phyloP scores from a whole-genome alignment of 75 land plant species.

The Picea glauca region DNA sequence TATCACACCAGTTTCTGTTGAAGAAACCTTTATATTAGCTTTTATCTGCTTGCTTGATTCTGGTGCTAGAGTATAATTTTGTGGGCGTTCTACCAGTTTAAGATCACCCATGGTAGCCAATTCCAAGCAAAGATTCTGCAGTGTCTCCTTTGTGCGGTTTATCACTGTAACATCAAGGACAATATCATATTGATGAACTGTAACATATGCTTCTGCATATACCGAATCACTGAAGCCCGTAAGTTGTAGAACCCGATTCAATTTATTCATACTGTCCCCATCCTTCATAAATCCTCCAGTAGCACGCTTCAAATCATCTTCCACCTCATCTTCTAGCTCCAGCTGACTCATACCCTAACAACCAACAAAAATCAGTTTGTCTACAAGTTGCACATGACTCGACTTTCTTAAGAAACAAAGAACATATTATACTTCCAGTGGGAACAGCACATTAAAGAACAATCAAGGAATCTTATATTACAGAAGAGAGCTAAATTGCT shows the following conservation, averaged over 20 bases:
- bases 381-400: no score
- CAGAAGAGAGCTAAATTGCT: no score
- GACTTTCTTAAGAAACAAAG: not conserved
- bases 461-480: no score
- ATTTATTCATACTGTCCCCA: constrained; percentile 67
- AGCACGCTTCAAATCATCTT: constrained; percentile 91
- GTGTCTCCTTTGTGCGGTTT: constrained; percentile 82
- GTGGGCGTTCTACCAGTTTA: constrained; percentile 89
- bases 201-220: constrained; percentile 94
- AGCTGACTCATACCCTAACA: constrained; percentile 87
- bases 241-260: constrained; percentile 84
- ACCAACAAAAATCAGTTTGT: not conserved
- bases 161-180: constrained; percentile 92
- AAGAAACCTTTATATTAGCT: constrained; percentile 91
- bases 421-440: not conserved
- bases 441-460: no score
- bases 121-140: constrained; percentile 90
- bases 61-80: constrained; percentile 86
- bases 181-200: constrained; percentile 95
- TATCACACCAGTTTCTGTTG: constrained; percentile 95
- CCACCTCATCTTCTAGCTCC: constrained; percentile 93
- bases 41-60: constrained; percentile 86
- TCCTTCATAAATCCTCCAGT: constrained; percentile 90
- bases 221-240: constrained; percentile 97
- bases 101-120: constrained; percentile 96